A percentile compares a stretch with the other conserved stretches of the same genome.
Evolutionary conservation across 169 alveolate species (phyloP).

Genomic region (Besnoitia besnoiti): DNA sequence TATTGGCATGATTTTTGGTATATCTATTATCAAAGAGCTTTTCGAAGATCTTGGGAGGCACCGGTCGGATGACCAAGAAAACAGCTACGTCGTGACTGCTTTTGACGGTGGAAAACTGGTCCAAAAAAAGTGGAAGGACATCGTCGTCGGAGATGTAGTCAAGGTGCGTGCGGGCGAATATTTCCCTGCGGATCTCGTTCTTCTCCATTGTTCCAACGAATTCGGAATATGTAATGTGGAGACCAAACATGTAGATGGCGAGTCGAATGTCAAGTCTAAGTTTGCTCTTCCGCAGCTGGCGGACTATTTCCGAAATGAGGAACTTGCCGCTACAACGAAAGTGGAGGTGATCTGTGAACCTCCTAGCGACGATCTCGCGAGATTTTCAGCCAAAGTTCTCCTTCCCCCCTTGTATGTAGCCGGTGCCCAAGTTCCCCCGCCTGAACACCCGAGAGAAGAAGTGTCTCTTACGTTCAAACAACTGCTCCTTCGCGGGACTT

Average conservation of each 20-base stretch:
- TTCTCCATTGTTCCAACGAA: conserved; percentile 85
- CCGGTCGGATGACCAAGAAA: conserved; percentile 88
- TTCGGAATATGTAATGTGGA: conserved; percentile 86
- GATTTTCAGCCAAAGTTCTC: background rate
- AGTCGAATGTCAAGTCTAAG: conserved; percentile 90
- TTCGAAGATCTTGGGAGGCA: conserved; percentile 91
- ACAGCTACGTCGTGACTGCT: conserved; percentile 75
- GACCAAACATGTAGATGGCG: conserved; percentile 91
- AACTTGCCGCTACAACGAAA: conserved; percentile 69
- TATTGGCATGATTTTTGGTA: conserved; percentile 87
- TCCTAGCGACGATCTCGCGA: background rate
- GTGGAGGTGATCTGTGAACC: background rate
- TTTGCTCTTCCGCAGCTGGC: conserved; percentile 74
- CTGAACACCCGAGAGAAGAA: background rate
- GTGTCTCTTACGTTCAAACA: background rate
- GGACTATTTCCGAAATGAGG: conserved; percentile 73
- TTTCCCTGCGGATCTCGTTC: conserved; percentile 94
- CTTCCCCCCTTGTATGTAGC: background rate
- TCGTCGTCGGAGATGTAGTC: conserved; percentile 92
- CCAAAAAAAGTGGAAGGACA: conserved; percentile 82
- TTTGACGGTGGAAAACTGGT: background rate
- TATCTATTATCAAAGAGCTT: conserved; percentile 89
- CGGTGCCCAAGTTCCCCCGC: too few species aligned
- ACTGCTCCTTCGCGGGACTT: conserved; percentile 1
- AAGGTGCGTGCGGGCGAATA: conserved; percentile 79